These are phyloP conservation scores for Fagopyrum esculentum DNA, from an alignment of 148 eudicot genomes.

Conservation along the genomic window DNA sequence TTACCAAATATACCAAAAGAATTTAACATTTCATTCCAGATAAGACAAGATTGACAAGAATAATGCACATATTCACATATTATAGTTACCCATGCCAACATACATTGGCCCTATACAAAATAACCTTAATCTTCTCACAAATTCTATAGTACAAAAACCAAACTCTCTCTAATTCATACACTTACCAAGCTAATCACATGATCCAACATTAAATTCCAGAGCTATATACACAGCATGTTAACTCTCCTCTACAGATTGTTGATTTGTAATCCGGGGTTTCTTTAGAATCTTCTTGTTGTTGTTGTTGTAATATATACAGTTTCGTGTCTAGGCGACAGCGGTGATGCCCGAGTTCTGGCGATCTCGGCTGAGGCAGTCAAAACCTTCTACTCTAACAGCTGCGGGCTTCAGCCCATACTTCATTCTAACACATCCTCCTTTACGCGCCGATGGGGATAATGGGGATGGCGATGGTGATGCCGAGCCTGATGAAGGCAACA, in stretches of 20 bases:
- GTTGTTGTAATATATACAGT: conserved; percentile 22
- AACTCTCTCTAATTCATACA: not conserved
- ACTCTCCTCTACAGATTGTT: conserved; percentile 3
- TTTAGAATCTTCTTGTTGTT: not conserved
- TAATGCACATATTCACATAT: conserved; percentile 11
- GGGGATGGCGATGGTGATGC: conserved; percentile 31
- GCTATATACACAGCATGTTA: conserved; percentile 12
- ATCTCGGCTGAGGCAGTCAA: conserved; percentile 50
- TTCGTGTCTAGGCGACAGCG: conserved; percentile 37
- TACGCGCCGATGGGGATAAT: conserved; percentile 27
- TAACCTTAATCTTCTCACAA: conserved; percentile 8
- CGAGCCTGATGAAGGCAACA: conserved; percentile 25
- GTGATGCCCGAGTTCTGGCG: conserved; percentile 45
- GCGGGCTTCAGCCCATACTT: conserved; percentile 50
- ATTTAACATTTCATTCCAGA: not conserved
- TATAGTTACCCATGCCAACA: conserved; percentile 10
- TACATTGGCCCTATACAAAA: conserved; percentile 10
- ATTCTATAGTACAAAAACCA: conserved; percentile 12
- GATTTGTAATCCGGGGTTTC: not conserved
- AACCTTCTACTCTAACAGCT: conserved; percentile 58
- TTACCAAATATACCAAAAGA: not conserved
- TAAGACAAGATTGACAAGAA: not conserved
- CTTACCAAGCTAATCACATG: conserved; percentile 12
- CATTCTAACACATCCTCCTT: conserved; percentile 40
- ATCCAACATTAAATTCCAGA: conserved; percentile 6